These are phyloP conservation scores for Komagataella kurtzmanii DNA, from an alignment of 805 yeast genomes.

Conservation along the genomic window DNA sequence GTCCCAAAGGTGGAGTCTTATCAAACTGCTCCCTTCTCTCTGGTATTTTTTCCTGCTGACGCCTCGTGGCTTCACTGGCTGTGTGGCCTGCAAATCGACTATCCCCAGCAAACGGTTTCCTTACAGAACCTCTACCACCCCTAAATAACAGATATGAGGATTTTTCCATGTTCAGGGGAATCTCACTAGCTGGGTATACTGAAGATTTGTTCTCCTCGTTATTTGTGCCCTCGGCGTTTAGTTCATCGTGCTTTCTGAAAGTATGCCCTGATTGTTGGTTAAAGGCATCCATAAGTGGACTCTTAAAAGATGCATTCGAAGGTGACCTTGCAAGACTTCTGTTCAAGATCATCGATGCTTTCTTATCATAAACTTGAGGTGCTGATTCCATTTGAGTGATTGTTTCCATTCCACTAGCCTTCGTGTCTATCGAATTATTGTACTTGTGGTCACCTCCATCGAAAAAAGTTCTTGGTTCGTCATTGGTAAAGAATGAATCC, in stretches of 20 bases:
- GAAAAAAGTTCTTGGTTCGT: conserved; percentile 13
- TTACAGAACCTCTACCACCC: neutral
- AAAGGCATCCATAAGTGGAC: conserved; percentile 46
- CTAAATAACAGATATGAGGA: neutral
- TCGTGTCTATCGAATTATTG: conserved; percentile 50
- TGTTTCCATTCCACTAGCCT: conserved; percentile 29
- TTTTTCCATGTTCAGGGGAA: neutral
- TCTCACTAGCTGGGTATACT: neutral
- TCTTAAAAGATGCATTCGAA: conserved; percentile 67
- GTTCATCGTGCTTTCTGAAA: neutral
- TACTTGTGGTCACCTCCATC: conserved; percentile 24
- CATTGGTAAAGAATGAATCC: conserved; percentile 78
- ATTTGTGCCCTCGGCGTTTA: neutral
- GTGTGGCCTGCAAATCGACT: neutral
- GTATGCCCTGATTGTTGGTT: neutral
- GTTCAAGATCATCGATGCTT: conserved; percentile 63
- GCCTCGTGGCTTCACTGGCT: neutral
- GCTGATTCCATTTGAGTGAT: conserved; percentile 52
- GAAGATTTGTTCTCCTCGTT: neutral
- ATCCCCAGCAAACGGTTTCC: neutral
- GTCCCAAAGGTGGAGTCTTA: neutral
- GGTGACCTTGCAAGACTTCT: conserved; percentile 58
- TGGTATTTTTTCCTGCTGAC: neutral
- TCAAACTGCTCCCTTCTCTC: neutral
- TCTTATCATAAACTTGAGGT: conserved; percentile 68